These are phyloP conservation scores for Vachellia pachyceras DNA, from an alignment of 306 rosid genomes.

Conservation along the genomic window DNA sequence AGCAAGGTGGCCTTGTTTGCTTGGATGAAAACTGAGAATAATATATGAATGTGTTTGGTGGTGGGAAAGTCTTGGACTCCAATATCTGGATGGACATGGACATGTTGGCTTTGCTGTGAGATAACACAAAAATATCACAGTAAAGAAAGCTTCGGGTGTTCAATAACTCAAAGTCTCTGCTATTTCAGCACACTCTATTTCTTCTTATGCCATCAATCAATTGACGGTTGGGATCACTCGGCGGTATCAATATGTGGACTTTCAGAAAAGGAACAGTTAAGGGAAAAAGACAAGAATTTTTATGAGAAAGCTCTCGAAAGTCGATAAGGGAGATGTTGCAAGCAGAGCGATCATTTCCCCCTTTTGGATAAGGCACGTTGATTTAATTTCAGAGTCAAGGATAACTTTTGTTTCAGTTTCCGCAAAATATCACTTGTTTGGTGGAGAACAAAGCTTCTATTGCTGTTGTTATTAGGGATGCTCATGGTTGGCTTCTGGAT, in stretches of 20 bases:
- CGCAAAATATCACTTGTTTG: too few species aligned
- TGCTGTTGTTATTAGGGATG: too few species aligned
- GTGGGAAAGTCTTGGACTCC: conserved; percentile 26
- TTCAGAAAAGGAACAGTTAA: conserved; percentile 79
- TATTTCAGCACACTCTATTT: not conserved
- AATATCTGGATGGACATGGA: conserved; percentile 27
- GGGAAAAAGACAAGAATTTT: conserved; percentile 60
- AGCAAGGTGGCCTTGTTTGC: conserved; percentile 17
- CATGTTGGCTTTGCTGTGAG: not conserved
- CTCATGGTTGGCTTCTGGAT: too few species aligned
- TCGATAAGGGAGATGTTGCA: conserved; percentile 62
- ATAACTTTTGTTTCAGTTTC: too few species aligned
- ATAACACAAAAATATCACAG: not conserved
- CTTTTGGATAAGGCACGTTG: too few species aligned
- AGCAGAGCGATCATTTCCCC: conserved; percentile 20
- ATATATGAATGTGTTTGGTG: conserved; percentile 4
- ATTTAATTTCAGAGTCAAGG: too few species aligned
- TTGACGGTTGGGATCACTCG: conserved; percentile 2
- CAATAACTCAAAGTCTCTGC: not conserved
- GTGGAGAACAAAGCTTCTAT: too few species aligned
- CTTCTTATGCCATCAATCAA: too few species aligned
- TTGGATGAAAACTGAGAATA: not conserved
- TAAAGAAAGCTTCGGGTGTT: not conserved
- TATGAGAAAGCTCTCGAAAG: conserved; percentile 64
- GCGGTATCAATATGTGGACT: conserved; percentile 18